phyloP scores from a whole-genome alignment of 2,329 filamentous ascomycete species.

The Pseudomassariella vexata region DNA sequence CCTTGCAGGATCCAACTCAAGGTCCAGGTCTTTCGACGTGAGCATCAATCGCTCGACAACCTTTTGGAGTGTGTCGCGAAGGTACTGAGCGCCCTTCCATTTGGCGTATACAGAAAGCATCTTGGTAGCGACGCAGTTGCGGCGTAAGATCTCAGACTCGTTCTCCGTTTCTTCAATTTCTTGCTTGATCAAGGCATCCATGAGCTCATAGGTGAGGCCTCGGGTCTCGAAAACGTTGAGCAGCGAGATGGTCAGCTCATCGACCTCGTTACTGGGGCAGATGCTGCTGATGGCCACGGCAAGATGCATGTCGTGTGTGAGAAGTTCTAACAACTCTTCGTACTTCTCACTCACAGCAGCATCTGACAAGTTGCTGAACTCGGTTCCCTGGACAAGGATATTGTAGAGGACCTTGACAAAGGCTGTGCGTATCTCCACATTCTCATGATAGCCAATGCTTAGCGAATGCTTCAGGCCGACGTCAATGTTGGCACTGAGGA shows the following conservation, averaged over 20 bases:
- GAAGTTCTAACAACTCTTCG: slow-evolving; percentile 57
- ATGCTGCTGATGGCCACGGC: slow-evolving; percentile 59
- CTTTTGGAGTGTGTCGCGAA: slow-evolving; percentile 59
- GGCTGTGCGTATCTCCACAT: slow-evolving; percentile 62
- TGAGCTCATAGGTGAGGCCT: slow-evolving; percentile 55
- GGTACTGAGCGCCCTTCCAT: slow-evolving; percentile 62
- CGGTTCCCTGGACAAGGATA: slow-evolving; percentile 65
- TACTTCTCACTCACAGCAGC: slow-evolving; percentile 64
- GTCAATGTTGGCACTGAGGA: slow-evolving; percentile 66
- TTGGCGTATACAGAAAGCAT: slow-evolving; percentile 67
- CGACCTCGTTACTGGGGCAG: slow-evolving; percentile 62
- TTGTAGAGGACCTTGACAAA: slow-evolving; percentile 67
- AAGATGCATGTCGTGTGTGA: slow-evolving; percentile 57
- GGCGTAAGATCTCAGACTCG: slow-evolving; percentile 60
- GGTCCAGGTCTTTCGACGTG: slow-evolving; percentile 60
- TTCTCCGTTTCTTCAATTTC: slow-evolving; percentile 66
- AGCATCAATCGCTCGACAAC: slow-evolving; percentile 61
- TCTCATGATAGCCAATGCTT: slow-evolving; percentile 66
- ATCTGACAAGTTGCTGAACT: slow-evolving; percentile 64
- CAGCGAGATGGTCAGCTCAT: slow-evolving; percentile 62
- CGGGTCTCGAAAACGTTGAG: slow-evolving; percentile 66
- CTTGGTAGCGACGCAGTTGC: slow-evolving; percentile 66
- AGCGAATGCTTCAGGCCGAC: slow-evolving; percentile 65
- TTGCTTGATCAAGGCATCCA: slow-evolving; percentile 62
- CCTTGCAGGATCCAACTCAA: slow-evolving; percentile 61